These are phyloP conservation scores for Xanthoparmelia taractica DNA, from an alignment of 495 filamentous ascomycete genomes.

Conservation along the genomic window DNA sequence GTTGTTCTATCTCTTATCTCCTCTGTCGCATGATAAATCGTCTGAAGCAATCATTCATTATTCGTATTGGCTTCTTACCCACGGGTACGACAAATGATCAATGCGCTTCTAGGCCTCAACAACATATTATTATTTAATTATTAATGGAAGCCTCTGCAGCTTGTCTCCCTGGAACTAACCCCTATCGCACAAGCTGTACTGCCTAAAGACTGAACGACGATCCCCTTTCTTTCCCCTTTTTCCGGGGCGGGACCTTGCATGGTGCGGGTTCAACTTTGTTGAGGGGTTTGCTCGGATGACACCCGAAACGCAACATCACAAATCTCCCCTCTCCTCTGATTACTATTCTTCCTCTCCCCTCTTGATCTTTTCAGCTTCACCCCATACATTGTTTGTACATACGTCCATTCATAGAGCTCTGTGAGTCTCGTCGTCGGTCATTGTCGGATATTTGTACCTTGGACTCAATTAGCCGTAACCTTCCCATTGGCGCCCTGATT, in stretches of 20 bases:
- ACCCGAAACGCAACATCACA: background rate
- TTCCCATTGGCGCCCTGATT: background rate
- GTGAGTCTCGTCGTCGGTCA: background rate
- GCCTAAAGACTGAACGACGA: background rate
- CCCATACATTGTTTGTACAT: background rate
- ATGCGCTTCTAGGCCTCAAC: background rate
- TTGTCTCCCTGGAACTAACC: background rate
- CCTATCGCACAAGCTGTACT: background rate
- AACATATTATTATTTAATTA: too few species aligned
- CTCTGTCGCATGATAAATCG: too few species aligned
- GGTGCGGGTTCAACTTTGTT: slow-evolving; percentile 1
- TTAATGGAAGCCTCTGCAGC: background rate
- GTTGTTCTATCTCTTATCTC: background rate
- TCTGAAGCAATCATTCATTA: too few species aligned
- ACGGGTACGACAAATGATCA: background rate
- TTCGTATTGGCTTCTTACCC: background rate
- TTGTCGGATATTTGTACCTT: slow-evolving; percentile 1
- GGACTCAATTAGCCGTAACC: background rate
- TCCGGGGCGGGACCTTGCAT: slow-evolving; percentile 2
- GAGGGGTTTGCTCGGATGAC: slow-evolving; percentile 4
- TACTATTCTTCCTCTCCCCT: background rate
- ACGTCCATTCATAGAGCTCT: background rate
- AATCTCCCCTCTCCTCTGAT: background rate
- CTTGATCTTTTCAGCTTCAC: background rate
- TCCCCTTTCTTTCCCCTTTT: background rate